These are phyloP conservation scores for Hypholoma fasciculare DNA, from an alignment of 768 basidiomycete genomes.

Conservation along the genomic window DNA sequence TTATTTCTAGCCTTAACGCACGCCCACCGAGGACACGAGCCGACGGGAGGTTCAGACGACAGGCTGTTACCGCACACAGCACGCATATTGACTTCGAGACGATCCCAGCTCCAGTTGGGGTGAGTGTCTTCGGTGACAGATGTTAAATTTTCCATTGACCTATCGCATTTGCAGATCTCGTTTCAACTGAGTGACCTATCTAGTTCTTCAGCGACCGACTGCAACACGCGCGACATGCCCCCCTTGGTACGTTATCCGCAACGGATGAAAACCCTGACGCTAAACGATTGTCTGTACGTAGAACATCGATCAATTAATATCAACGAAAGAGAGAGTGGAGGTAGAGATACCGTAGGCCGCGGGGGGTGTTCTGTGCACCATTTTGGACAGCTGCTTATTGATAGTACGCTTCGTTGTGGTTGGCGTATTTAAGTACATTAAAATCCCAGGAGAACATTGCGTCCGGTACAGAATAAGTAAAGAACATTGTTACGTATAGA, in stretches of 20 bases:
- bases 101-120: background rate
- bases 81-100: constrained; percentile 1
- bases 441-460: no score
- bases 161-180: background rate
- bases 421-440: no score
- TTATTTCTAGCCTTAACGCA: background rate
- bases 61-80: background rate
- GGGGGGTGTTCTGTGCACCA: no score
- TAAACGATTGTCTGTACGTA: no score
- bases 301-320: no score
- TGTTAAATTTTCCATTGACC: background rate
- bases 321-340: no score
- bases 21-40: background rate
- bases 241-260: background rate
- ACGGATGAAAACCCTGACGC: no score
- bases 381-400: no score
- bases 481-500: no score
- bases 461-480: no score
- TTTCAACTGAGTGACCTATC: background rate
- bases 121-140: background rate
- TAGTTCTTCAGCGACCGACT: background rate
- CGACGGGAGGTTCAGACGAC: background rate
- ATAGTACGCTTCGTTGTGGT: no score
- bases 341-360: no score
- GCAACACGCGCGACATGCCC: background rate